Base-by-base conservation (phyloP, 148 eudicot genomes). In the Nepenthes gracilis region DNA sequence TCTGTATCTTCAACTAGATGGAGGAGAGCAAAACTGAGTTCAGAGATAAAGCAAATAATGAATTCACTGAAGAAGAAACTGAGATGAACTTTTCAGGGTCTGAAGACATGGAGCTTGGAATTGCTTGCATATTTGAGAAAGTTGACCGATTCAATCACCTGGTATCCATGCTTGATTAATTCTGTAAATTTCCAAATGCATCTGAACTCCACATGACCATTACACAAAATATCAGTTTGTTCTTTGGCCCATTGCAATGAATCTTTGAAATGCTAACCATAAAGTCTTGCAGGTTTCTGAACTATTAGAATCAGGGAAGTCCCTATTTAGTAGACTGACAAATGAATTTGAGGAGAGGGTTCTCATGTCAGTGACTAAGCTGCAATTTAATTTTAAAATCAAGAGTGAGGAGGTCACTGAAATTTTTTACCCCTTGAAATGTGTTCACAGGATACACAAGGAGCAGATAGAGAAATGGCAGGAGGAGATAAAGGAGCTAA, bases 401-500 rank as follows among this genome's bases (percentile, higher is more conserved):
- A 12, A 51, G 43, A 57, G 36, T 58, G 35, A 2, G 62, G 34
- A 63, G 51, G 35, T 62, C 45, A 50, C 49, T 67, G 15, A 40
- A 59, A 33, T 62, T 62, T 60, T 47, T 33, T 66, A 40, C 45
- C 4, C 35, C 38, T 55, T 56, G n/a, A 54, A 59, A 59, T 64
- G 49, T 65, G 58, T 62, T 54, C 60, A 67, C 82, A 90, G 95
- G 78, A 78, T 83, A 43, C 95, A 90, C 76, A 85, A 80, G 87
- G 92, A 87, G 69, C 97, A 87, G 75, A 79, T 87, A 54, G 89
- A 83, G 62, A 87, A 90, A 70, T 90, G 92, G 97, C 82, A 85
- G 75, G 84, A 84, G 54, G 97, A 87, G 70, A 90, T 90, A 43
- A 82, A 81, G 74, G 85, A 81, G 64, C 79, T 90, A 62, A 82